Base-by-base conservation (phyloP, 306 rosid species). In the Styphnolobium japonicum region DNA sequence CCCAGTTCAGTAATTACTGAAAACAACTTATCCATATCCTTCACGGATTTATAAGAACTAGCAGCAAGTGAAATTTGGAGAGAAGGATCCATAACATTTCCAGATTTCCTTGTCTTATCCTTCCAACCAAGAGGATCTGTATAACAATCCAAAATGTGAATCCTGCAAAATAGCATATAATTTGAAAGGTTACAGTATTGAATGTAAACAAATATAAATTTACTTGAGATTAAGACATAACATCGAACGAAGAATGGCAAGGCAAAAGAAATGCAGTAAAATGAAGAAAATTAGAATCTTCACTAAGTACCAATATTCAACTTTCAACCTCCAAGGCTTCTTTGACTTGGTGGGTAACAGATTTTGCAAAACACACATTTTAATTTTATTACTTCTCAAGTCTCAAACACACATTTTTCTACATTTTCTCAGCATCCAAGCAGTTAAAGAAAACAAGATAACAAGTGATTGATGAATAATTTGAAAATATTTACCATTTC, bases 51-150 rank as follows among this genome's bases (percentile, higher is more conserved):
- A 82, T 86, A 91, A 71, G 83, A 48, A 78, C 68, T 85, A 75
- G 79, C 71, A 61, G 76, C 19, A 45, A 73, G 11, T 16, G 84
- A 81, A 81, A 51, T 85, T 85, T 89, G 88, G 18, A 12, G 55
- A 57, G 89, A 62, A 84, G 62, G 4, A 51, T 79, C 78, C 2
- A 15, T 53, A 42, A 36, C 45, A 53, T 67, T 74, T 78, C 67
- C 88, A 76, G 90, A 64, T 74, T 83, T 85, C 78, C 64, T 40
- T 27, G 78, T 70, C 76, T 67, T 85, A 18, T 89, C 89, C 81
- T 90, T 95, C 98, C 98, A 95, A 74, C 95, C 98, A 65, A 92
- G 97, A 82, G 98, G 97, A 85, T 94, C 98, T 2, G 97, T 84
- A 83, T 91, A 94, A 87, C 97, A 94, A 88, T 94, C 98, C 89